Base-by-base conservation (phyloP, 495 filamentous ascomycete genomes). In the Tuber calosporum region DNA sequence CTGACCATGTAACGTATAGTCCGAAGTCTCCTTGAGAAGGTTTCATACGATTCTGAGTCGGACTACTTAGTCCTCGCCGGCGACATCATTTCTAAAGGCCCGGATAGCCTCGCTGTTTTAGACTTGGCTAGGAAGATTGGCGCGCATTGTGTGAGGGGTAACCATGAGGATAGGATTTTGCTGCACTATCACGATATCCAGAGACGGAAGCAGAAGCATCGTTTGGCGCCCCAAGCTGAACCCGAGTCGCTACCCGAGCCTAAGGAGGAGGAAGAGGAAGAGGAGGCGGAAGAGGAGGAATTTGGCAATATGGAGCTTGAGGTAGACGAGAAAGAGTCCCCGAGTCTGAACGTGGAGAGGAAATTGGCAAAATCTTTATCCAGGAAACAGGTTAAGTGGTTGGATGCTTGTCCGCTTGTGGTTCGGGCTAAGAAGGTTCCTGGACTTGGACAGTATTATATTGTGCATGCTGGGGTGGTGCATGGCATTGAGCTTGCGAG, bases 161-260 rank as follows among this genome's bases (percentile, higher is more conserved):
- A 99, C 83, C 93, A 97, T 82, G 95, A 99, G 80, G 93, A 99
- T 79, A 86, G 89, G 15, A 85, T 97, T 19, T 84, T 96, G 30
- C 84, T 88, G 7, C 79, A 81, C 70, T 80, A 83, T 68, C 79
- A 77, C 22, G 68, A 80, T 9, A 53, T 80, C 40, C 79, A 80
- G 58, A 73, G 71, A 70, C 70, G 70, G 72, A 80, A 71, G 75
- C 75, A 53, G 74, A 71, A 36, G 34, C 36, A 15, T 66, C n/a
- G 39, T 45, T 38, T n/a, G 41, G 37, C 42, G 7, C 62, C 26
- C 36, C 20, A 53, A 73, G 19, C 62, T 66, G 69, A 73, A 66
- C 11, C 68, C 78, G n/a, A 17, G 43, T 71, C 74, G 4, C 72
- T 79, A 68, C 76, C 48, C 38, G 77, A 79, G 72, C 69, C 11